These are phyloP conservation scores for Pseudoturritis turrita DNA, from an alignment of 345 rosid genomes.

Conservation along the genomic window DNA sequence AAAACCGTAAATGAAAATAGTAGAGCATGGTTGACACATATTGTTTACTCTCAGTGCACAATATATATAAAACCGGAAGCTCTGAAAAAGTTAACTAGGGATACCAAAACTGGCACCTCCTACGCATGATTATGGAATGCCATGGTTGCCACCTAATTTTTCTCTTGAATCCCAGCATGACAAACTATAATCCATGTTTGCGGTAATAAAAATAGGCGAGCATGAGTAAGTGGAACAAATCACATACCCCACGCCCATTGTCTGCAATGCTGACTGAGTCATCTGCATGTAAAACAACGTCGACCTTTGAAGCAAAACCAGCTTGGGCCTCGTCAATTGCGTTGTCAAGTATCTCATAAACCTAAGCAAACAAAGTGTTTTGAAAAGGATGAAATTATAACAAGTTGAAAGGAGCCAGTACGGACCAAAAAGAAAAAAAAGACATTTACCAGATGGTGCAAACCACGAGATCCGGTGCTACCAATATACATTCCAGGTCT, in stretches of 20 bases:
- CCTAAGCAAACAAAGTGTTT: slow-evolving; percentile 40
- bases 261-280: slow-evolving; percentile 83
- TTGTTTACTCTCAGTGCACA: background rate
- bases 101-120: background rate
- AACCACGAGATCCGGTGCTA: slow-evolving; percentile 96
- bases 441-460: slow-evolving; percentile 84
- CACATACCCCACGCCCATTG: slow-evolving; percentile 91
- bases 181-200: background rate
- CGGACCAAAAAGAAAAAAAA: background rate
- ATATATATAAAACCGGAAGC: background rate
- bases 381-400: background rate
- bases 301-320: slow-evolving; percentile 74
- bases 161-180: background rate
- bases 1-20: background rate
- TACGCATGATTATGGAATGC: background rate
- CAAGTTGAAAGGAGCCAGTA: background rate
- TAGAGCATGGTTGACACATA: background rate
- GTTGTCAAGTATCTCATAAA: slow-evolving; percentile 93
- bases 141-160: background rate
- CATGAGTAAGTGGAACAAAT: slow-evolving; percentile 10
- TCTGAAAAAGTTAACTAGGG: background rate
- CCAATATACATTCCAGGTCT: slow-evolving; percentile 99
- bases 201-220: background rate
- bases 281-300: slow-evolving; percentile 63
- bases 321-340: slow-evolving; percentile 99